These are phyloP conservation scores for Fusarium verticillioides DNA, from an alignment of 2,329 filamentous ascomycete genomes.

Conservation along the genomic window DNA sequence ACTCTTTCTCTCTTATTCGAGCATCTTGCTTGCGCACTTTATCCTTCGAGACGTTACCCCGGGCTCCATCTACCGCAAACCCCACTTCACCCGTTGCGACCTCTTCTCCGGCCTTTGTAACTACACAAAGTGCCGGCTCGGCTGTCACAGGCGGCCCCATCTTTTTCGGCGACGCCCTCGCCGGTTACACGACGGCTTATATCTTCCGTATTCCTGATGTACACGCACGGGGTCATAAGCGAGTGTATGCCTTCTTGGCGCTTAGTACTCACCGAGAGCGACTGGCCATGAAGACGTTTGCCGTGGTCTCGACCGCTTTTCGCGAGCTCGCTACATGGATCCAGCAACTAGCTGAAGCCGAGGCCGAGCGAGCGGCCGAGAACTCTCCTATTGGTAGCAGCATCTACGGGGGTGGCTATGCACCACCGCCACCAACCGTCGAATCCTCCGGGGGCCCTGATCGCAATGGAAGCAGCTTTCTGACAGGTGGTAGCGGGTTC, in stretches of 20 bases:
- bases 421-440: constrained; percentile 43
- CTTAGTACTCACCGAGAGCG: constrained; percentile 73
- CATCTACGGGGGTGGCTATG: constrained; percentile 52
- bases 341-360: constrained; percentile 70
- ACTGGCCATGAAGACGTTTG: constrained; percentile 73
- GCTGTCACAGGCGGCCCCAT: constrained; percentile 72
- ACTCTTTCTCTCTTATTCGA: constrained; percentile 74
- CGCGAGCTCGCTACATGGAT: constrained; percentile 74
- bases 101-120: constrained; percentile 62
- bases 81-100: constrained; percentile 51
- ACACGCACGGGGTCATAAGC: constrained; percentile 73
- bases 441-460: constrained; percentile 50
- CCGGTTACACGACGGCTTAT: constrained; percentile 76
- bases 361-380: constrained; percentile 67
- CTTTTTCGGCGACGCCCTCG: constrained; percentile 73
- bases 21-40: constrained; percentile 74
- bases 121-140: constrained; percentile 63
- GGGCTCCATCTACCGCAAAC: constrained; percentile 59
- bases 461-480: constrained; percentile 64
- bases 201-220: constrained; percentile 77
- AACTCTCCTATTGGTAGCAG: constrained; percentile 53
- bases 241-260: constrained; percentile 75
- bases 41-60: constrained; percentile 73
- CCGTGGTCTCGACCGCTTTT: constrained; percentile 70
- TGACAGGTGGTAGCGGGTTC: constrained; percentile 66